These are phyloP conservation scores for Calonectria ilicicola DNA, from an alignment of 2,329 filamentous ascomycete species.

Conservation along the genomic window DNA sequence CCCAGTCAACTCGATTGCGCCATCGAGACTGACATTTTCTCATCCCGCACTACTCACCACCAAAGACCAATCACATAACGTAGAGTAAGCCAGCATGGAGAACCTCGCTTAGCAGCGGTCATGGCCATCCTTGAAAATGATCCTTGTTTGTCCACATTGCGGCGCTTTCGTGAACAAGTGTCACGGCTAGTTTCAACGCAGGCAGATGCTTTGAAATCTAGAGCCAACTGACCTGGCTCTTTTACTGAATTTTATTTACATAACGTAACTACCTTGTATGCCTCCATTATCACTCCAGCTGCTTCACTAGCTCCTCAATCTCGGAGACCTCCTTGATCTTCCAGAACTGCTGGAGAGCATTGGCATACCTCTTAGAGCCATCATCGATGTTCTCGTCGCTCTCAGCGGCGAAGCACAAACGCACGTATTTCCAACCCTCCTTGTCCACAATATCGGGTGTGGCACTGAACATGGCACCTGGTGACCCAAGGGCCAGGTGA, in stretches of 20 bases:
- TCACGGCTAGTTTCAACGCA: neutral
- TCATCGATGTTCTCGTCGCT: constrained; percentile 75
- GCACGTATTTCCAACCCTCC: constrained; percentile 77
- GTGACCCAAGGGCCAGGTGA: constrained; percentile 76
- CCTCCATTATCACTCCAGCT: constrained; percentile 33
- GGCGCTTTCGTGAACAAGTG: neutral
- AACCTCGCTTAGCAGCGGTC: neutral
- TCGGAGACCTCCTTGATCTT: constrained; percentile 74
- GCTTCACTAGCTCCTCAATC: constrained; percentile 72
- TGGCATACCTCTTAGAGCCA: constrained; percentile 73
- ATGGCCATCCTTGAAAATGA: neutral
- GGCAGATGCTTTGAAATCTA: neutral
- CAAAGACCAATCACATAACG: neutral
- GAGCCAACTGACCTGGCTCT: neutral
- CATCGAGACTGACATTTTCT: neutral
- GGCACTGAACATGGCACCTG: constrained; percentile 81
- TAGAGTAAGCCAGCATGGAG: neutral
- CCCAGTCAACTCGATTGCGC: neutral
- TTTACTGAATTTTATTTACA: constrained; percentile 3
- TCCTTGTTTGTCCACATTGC: neutral
- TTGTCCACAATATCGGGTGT: constrained; percentile 67
- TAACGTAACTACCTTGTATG: neutral
- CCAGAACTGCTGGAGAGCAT: constrained; percentile 82
- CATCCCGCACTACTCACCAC: neutral
- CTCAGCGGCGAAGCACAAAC: constrained; percentile 89